Conservation (phyloP, 2,329 filamentous ascomycete genomes). For the Didymella lethalis region DNA sequence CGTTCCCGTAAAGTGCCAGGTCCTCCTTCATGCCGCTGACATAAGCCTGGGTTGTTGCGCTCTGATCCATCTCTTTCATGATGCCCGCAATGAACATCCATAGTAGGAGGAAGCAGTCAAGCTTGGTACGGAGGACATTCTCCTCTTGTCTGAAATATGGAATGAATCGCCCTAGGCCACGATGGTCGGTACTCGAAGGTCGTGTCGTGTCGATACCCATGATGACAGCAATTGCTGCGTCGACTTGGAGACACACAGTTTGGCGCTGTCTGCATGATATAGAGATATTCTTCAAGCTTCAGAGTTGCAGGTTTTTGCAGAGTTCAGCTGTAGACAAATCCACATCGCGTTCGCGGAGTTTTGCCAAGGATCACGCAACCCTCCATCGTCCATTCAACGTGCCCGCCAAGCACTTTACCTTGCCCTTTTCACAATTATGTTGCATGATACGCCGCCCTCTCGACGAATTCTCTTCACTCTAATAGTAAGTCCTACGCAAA, state of each 20-base stretch:
- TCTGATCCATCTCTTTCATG: slow-evolving; percentile 22
- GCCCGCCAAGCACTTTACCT: slow-evolving; percentile 1
- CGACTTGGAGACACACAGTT: background rate
- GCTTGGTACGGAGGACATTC: slow-evolving; percentile 6
- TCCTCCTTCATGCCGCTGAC: slow-evolving; percentile 28
- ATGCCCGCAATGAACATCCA: slow-evolving; percentile 24
- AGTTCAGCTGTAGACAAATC: background rate
- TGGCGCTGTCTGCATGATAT: background rate
- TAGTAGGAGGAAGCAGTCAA: slow-evolving; percentile 20
- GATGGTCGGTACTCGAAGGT: background rate
- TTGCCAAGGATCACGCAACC: slow-evolving; percentile 21
- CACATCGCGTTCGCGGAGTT: slow-evolving; percentile 14
- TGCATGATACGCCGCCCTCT: background rate
- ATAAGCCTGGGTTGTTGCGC: slow-evolving; percentile 21
- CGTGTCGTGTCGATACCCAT: background rate
- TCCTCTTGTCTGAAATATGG: slow-evolving; percentile 2
- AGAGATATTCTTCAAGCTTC: background rate
- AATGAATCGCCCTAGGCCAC: slow-evolving; percentile 8
- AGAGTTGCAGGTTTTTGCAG: slow-evolving; percentile 2
- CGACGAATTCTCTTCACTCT: background rate
- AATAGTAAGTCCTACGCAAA: background rate
- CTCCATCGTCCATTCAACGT: background rate
- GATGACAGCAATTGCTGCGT: background rate
- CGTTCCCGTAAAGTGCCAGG: slow-evolving; percentile 21
- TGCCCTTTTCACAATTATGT: background rate